A percentile compares a stretch with the other conserved stretches of the same genome.
These are phyloP conservation scores for Cicer pinnatifidum DNA, from an alignment of 306 rosid genomes.

Conservation along the genomic window DNA sequence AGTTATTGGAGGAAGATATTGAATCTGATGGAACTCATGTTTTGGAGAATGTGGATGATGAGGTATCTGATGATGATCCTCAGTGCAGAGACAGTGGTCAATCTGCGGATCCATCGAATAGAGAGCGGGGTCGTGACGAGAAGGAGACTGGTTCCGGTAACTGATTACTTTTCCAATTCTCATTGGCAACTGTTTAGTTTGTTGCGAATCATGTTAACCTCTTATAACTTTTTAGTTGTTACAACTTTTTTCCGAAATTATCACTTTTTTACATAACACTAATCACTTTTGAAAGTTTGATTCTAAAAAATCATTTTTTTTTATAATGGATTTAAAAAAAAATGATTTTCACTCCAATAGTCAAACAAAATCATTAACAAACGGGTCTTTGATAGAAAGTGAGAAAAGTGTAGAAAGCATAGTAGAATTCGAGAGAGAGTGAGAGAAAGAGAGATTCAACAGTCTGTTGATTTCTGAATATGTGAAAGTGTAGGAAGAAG, in stretches of 20 bases:
- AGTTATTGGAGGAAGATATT: conserved; percentile 54
- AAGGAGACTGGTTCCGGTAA: conserved; percentile 59
- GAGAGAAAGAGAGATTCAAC: too few species aligned
- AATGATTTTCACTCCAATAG: too few species aligned
- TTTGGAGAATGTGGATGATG: conserved; percentile 52
- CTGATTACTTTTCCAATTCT: background rate
- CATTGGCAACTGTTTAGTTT: background rate
- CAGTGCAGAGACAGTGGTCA: conserved; percentile 11
- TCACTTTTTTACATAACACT: too few species aligned
- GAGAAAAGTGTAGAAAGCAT: too few species aligned
- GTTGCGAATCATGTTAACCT: conserved; percentile 1
- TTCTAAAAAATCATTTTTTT: too few species aligned
- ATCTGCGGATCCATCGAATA: conserved; percentile 38
- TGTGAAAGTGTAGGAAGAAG: background rate
- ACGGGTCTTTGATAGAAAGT: too few species aligned
- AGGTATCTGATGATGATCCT: conserved; percentile 41
- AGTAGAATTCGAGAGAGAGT: too few species aligned
- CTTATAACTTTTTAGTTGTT: background rate
- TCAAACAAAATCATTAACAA: too few species aligned
- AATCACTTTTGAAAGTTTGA: too few species aligned
- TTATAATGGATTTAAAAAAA: too few species aligned
- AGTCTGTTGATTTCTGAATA: background rate
- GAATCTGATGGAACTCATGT: conserved; percentile 61
- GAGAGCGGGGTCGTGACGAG: conserved; percentile 13
- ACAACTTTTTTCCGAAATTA: too few species aligned